Base-by-base conservation (phyloP, 306 rosid genomes). In the Crotalaria pallida region DNA sequence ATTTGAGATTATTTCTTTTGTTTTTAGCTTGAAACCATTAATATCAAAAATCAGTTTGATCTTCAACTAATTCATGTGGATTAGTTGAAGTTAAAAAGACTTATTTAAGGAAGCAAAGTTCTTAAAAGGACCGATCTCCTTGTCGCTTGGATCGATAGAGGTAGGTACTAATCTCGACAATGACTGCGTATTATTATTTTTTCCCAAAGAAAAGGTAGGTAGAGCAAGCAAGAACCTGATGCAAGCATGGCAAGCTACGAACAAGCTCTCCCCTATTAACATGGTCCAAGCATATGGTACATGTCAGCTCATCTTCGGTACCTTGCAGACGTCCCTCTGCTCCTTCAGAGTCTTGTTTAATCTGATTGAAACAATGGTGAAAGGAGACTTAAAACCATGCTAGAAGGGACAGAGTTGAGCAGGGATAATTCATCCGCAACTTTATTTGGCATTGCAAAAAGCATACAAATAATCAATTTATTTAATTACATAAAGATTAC, bases 191-290 rank as follows among this genome's bases (percentile, higher is more conserved):
- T 11, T 12, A 10, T 52, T 19, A 6, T 8, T 41, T 41, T 38
- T 9, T 45, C 48, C 48, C 1, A 24, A 43, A 23, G 9, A 45
- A 26, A 64, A 43, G 18, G 55, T 31, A 27, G 11, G 13, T 18
- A 76, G 24, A 34, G 60, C 36, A 24, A 34, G 60, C 36, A 24
- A 13, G 24, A 78, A 84, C 88, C 88, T 84, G 88, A 76, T 84
- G 88, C 78, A 81, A 58, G 71, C 88, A 84, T 23, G 86, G 88
- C 78, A 84, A 59, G 75, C 84, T 78, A 70, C 88, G 86, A 38
- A 84, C 63, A 19, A 81, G 80, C 40, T 84, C 86, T 23, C 84
- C 86, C 27, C 43, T 26, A 49, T 73, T 67, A 16, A 84, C 86
- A 72, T 78, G 88, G 77, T 84, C 88, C 84, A 88, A 59, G 50